These are phyloP conservation scores for Arabidopsis hybrid DNA, from an alignment of 441 rosid species.

Conservation along the genomic window DNA sequence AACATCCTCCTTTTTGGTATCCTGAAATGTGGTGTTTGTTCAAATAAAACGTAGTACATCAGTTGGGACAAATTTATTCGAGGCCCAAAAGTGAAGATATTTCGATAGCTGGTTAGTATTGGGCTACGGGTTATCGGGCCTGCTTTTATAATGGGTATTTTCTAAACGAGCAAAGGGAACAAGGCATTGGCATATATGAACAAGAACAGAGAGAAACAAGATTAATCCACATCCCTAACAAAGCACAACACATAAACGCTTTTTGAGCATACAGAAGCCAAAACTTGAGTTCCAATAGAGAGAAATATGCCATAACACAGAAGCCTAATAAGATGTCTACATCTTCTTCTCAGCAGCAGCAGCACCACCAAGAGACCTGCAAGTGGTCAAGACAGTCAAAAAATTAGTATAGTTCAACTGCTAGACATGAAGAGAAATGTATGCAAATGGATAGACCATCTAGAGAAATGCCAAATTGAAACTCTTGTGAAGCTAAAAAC, in stretches of 20 bases:
- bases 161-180: neutral
- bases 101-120: neutral
- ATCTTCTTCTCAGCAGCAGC: slow-evolving; percentile 53
- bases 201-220: slow-evolving; percentile 5
- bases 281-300: slow-evolving; percentile 22
- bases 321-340: slow-evolving; percentile 29
- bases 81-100: neutral
- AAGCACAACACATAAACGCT: neutral
- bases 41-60: too few relatives aligned
- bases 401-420: too few relatives aligned
- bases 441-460: too few relatives aligned
- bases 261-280: slow-evolving; percentile 14
- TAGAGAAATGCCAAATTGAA: neutral
- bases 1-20: neutral
- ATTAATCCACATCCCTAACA: slow-evolving; percentile 27
- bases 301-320: slow-evolving; percentile 19
- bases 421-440: too few relatives aligned
- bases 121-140: neutral
- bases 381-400: neutral
- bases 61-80: neutral
- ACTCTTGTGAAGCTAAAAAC: too few relatives aligned
- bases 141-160: neutral
- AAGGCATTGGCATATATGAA: neutral
- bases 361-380: slow-evolving; percentile 54
- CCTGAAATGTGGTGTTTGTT: neutral